Base-by-base conservation (phyloP, 768 basidiomycete genomes). In the Boletus coccyginus region DNA sequence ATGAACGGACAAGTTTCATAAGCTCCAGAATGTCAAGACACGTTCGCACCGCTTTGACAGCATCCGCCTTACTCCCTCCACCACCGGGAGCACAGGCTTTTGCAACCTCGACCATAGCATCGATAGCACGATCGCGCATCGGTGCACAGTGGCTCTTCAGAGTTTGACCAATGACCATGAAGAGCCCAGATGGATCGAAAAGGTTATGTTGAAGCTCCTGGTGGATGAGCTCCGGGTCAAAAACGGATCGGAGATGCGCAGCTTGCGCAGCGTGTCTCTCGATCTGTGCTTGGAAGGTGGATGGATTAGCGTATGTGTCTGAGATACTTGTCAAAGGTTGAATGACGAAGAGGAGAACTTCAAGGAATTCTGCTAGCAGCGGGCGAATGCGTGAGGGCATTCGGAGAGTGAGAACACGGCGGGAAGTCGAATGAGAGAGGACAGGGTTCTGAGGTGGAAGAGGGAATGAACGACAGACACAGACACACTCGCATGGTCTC, bases 91-190 rank as follows among this genome's bases (percentile, higher is more conserved):
- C 77, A 69, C 85, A 82, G 31, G 78, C 71, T 54, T 78, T 77
- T 3, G 91, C 91, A 12, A 83, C 78, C 51, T 77, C 76, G 35
- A 96, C 86, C 90, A 97, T 92, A 39, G 79, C 80, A 66, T 94
- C 90, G 29, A 97, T 87, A 43, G 85, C 81, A 14, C 77, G 80
- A 72, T 97, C 94, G 36, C 94, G 79, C 86, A 96, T 94, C 14
- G 94, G 94, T 7, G 94, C 94, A 59, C 94, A 96, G 64, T 97
- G 94, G 36, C 85, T 84, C 71, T 95, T 92, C 59, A 96, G 80
- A 17, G 88, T 88, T 59, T 82, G 78, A 14, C 92, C 93, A 57
- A 97, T 86, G 56, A 85, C 83, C 45, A 78, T 69, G 73, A 96
- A 93, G 46, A 95, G 78, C 11, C 84, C 84, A 8, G 85, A 81